Evolutionary conservation across 345 rosid species (phyloP), one percentile per base, ranked within the genome.

Genomic region (Syzygium aromaticum): DNA sequence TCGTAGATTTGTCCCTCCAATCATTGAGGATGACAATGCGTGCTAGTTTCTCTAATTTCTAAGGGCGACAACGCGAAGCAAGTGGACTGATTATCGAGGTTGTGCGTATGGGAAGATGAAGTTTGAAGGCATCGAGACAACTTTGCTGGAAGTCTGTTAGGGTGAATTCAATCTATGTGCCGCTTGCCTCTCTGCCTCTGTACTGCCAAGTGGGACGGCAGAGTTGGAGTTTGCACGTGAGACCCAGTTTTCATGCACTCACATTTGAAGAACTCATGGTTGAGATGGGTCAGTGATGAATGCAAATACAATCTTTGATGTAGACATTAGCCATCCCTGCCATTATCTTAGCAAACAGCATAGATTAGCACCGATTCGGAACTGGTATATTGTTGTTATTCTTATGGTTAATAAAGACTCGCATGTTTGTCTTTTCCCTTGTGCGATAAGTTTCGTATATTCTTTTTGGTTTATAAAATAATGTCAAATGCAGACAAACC

Each of bases 1-100:
- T 84, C 90, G 86, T 91, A 91, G 89, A 85, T 97, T 97, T 91
- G 88, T 97, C 85, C 98, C 99, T 80, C 98, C 98, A 27, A 59
- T 94, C 56, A 85, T 93, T 25, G 88, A 89, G 40, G 90, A 88
- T 38, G 87, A 64, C 30, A 23, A 85, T 14, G 53, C 27, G 11
- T 73, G 51, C 43, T 87, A 84, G 59, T 53, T 73, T 73, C 82
- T 73, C 82, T 38, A 73, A 73, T 38, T 17, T 67, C 17, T 73
- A 5, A 73, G 3, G 25, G 25, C 38, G 25, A 67, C 85, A 46
- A 27, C 40, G 52, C 13, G 3, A 28, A 52, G 43, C 86, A 19
- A 53, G 61, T 52, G 86, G 10, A 84, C 28, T 52, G 46, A 84
- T 52, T 14, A 52, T 52, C 51, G 2, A 84, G 59, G 22, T 84